Conservation (phyloP, 1,139 yeast species). For the Scheffersomyces lignicola region DNA sequence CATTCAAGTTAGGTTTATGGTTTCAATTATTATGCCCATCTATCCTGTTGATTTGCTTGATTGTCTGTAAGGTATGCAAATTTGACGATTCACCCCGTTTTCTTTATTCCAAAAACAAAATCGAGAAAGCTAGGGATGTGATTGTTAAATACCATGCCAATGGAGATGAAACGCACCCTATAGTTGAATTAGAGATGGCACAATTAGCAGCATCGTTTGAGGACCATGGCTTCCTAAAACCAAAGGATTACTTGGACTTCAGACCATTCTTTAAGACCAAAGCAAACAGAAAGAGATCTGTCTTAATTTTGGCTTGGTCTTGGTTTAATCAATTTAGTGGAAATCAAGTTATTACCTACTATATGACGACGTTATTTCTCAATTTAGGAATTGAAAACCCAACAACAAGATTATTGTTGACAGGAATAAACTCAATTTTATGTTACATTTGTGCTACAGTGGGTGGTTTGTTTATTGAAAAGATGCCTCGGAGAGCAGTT, state of each 20-base stretch:
- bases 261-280: conserved; percentile 9
- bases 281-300: conserved; percentile 6
- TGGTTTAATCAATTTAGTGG: conserved; percentile 20
- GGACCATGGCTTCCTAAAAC: conserved; percentile 3
- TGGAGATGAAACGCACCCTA: conserved; percentile 17
- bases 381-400: conserved; percentile 18
- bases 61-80: too few species aligned
- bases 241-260: conserved; percentile 10
- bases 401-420: conserved; percentile 17
- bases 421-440: conserved; percentile 17
- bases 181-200: conserved; percentile 19
- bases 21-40: conserved; percentile 21
- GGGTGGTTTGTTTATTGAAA: conserved; percentile 17
- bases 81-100: too few species aligned
- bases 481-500: conserved; percentile 19
- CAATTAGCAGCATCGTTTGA: conserved; percentile 16
- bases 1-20: conserved; percentile 21
- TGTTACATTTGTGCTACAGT: conserved; percentile 15
- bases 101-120: conserved; percentile 52
- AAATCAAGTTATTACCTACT: conserved; percentile 20
- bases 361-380: conserved; percentile 18
- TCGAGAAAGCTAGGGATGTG: conserved; percentile 34
- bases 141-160: conserved; percentile 22
- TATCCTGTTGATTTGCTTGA: conserved; percentile 16
- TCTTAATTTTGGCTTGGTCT: conserved; percentile 11